Evolutionary conservation across 225 moss, liverwort and hornwort species (phyloP), one percentile per base, ranked within the genome.

Genomic region (Straminergon stramineum): DNA sequence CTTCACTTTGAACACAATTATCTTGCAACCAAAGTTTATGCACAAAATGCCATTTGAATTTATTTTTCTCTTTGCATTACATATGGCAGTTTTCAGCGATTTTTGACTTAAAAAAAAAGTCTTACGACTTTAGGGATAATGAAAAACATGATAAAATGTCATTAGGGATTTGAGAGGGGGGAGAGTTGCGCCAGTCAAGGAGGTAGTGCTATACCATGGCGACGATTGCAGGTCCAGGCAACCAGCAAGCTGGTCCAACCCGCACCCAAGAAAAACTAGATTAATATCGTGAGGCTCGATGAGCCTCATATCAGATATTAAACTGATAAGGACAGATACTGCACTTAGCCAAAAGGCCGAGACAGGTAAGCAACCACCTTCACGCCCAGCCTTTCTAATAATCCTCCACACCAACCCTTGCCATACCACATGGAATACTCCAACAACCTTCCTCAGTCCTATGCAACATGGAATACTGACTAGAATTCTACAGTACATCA

Each of bases 251-350:
- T 91, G 52, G 35, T 19, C 5, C 6, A 37, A 66, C 60, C 75
- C 86, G 43, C 88, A 88, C 86, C 61, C 62, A 10, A 15, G 23
- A 96, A 90, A 96, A 92, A 93, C 84, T 89, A 96, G 93, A 93
- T 92, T 94, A 93, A 94, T 91, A 97, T 92, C 94, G 82, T 90
- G 93, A 92, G 82, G 79, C 41, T 88, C 89, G 86, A 94, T 92
- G 94, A 89, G 65, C 88, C 89, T 92, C 89, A 79, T 95, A 92
- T 93, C 94, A 93, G 91, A 93, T 92, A 94, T 90, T 92, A 91
- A 93, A 92, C 93, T 97, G 93, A 93, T 91, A 93, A 94, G 93
- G 91, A 93, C 95, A 97, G 92, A 94, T 94, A 92, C 94, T 94
- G 83, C 93, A 93, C 94, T 93, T 92, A 91, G 93, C 93, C 95